A percentile compares a stretch with the other conserved stretches of the same genome.
phyloP scores from a whole-genome alignment of 2,329 filamentous ascomycete genomes.

The Periconia digitata region DNA sequence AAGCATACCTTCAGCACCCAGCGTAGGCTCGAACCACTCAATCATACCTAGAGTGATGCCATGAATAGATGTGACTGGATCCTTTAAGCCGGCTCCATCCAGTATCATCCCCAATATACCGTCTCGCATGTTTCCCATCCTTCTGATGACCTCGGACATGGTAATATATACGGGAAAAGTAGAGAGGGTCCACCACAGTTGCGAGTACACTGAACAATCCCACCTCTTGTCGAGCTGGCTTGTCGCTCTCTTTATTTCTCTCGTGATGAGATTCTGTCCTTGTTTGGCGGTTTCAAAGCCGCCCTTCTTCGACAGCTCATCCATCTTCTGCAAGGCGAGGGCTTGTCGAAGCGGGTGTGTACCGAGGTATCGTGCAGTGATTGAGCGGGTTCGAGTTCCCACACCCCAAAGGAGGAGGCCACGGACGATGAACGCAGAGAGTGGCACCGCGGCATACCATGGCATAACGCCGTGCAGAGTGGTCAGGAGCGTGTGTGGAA shows the following conservation, averaged over 20 bases:
- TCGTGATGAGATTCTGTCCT: constrained; percentile 11
- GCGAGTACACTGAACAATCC: constrained; percentile 26
- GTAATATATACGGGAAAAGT: constrained; percentile 41
- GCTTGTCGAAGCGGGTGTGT: constrained; percentile 46
- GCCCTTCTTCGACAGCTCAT: constrained; percentile 21
- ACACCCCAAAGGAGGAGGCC: constrained; percentile 50
- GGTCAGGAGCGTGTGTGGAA: constrained; percentile 51
- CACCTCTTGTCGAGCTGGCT: constrained; percentile 30
- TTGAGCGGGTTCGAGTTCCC: constrained; percentile 46
- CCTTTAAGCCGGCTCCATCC: constrained; percentile 9
- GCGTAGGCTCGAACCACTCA: constrained; percentile 49
- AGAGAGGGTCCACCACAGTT: constrained; percentile 30
- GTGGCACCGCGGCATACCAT: constrained; percentile 58
- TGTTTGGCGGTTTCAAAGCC: constrained; percentile 23
- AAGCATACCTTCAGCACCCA: constrained; percentile 59
- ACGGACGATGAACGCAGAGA: constrained; percentile 57
- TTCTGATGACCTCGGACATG: constrained; percentile 40
- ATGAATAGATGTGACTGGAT: constrained; percentile 4
- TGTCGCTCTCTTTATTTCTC: constrained; percentile 23
- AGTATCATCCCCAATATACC: constrained; percentile 32
- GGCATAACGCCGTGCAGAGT: constrained; percentile 57
- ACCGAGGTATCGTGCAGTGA: constrained; percentile 45
- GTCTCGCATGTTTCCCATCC: constrained; percentile 34
- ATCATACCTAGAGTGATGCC: constrained; percentile 12
- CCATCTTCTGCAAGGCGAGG: constrained; percentile 24